Evolutionary conservation across 768 basidiomycete genomes (phyloP).

Genomic region (Xerocomellus dryophilus): DNA sequence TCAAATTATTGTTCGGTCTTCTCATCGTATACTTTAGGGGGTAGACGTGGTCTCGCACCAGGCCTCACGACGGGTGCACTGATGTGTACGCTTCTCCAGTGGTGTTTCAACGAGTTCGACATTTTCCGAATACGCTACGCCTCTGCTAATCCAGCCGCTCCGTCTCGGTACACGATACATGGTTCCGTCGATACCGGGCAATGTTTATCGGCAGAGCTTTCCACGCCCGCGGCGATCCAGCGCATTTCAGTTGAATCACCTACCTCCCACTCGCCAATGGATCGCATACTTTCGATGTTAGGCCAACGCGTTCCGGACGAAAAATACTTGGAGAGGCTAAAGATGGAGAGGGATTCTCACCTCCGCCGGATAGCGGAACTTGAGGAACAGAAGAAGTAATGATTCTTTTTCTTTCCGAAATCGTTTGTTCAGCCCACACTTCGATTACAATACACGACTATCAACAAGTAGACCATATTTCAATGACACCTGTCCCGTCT

Average conservation of each 20-base stretch:
- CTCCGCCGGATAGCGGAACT: slow-evolving; percentile 57
- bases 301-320: slow-evolving; percentile 60
- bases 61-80: slow-evolving; percentile 60
- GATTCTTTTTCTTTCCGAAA: background rate
- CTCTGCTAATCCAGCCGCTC: slow-evolving; percentile 28
- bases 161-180: background rate
- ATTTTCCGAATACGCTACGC: slow-evolving; percentile 59
- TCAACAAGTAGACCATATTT: slow-evolving; percentile 47
- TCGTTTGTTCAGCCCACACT: background rate
- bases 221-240: slow-evolving; percentile 4
- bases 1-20: background rate
- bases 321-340: slow-evolving; percentile 62
- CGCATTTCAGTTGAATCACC: slow-evolving; percentile 13
- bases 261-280: slow-evolving; percentile 22
- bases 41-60: slow-evolving; percentile 51
- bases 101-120: slow-evolving; percentile 64
- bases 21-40: slow-evolving; percentile 45
- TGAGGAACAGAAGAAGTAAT: slow-evolving; percentile 36
- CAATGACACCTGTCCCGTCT: slow-evolving; percentile 59
- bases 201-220: background rate
- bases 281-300: slow-evolving; percentile 36
- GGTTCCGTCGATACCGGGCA: background rate
- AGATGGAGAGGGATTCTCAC: slow-evolving; percentile 52
- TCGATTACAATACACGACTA: background rate
- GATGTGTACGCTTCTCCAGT: slow-evolving; percentile 61